Evolutionary conservation across 371 early-diverging fungal species (phyloP), one percentile per base, ranked within the genome.

Genomic region (Fennellomyces sp.): DNA sequence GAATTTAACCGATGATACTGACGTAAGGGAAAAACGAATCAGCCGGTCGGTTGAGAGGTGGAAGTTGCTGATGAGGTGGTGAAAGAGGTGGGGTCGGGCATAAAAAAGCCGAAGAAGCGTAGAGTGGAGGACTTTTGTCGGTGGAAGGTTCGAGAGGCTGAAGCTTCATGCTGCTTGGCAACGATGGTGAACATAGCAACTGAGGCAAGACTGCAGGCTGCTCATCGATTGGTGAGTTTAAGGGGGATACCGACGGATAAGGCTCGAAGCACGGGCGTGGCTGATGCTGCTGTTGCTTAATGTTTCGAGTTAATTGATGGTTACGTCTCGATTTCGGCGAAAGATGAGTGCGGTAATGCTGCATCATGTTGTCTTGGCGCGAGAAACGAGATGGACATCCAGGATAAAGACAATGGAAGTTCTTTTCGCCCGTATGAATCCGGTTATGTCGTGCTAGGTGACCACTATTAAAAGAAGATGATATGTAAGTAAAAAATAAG

Each of bases 401-500:
- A 6, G 84, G 82, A 66, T 85, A 77, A 25, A 88, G 72, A 67
- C 96, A 96, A 25, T 81, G 72, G 69, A 89, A 95, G 41, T 94
- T 94, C 71, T 90, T 93, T 70, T 94, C 94, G 27, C 94, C 94
- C 0, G 95, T 94, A 66, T 94, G 95, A 42, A 94, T 93, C 45
- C 93, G 78, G 68, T 90, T 83, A 72, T 95, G 95, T 39, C 96
- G 82, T 50, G 93, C 91, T 56, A 96, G 73, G 72, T 95, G 91
- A 0, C 90, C 90, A 75, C 91, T 91, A 64, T 19, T 39, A 49
- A 31, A 47, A 54, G n/a, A 35, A 52, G n/a, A 36, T 49, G 65
- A 28, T 58, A 56, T 8, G 59, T 56, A 17, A 26, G 45, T 53
- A 56, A n/a, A n/a, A n/a, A 62, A 45, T 42, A 48, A 25, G 48